Conservation (phyloP, 225 moss, liverwort and hornwort species). For the Anthoceros angustus region DNA sequence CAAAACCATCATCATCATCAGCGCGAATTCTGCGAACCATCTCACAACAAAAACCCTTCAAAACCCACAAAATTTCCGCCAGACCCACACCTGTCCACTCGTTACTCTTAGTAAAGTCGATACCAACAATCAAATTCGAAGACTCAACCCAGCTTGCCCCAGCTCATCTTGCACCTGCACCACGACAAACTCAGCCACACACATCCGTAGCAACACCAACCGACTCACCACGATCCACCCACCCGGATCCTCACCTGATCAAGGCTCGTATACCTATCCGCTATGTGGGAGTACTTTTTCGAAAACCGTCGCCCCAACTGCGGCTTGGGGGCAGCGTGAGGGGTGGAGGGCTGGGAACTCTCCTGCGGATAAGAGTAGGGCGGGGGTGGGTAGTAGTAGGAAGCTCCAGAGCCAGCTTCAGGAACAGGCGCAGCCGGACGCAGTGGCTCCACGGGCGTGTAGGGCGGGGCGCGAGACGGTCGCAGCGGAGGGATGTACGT, state of each 20-base stretch:
- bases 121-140: conserved; percentile 45
- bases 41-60: background rate
- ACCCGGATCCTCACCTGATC: conserved; percentile 19
- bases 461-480: no score
- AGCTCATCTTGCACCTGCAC: conserved; percentile 33
- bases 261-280: conserved; percentile 23
- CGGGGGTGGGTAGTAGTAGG: no score
- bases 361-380: no score
- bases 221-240: background rate
- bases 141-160: conserved; percentile 35
- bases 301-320: no score
- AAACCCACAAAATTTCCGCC: background rate
- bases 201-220: background rate
- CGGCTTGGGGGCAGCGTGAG: no score
- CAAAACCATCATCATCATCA: no score
- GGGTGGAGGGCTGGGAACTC: no score
- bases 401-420: no score
- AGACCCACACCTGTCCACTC: conserved; percentile 34
- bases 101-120: conserved; percentile 57
- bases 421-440: no score
- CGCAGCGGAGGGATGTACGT: no score
- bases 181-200: background rate
- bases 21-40: background rate
- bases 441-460: no score
- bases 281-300: conserved; percentile 25